Evolutionary conservation across 2,329 filamentous ascomycete genomes (phyloP).

Genomic region (Sclerotinia spermophila): DNA sequence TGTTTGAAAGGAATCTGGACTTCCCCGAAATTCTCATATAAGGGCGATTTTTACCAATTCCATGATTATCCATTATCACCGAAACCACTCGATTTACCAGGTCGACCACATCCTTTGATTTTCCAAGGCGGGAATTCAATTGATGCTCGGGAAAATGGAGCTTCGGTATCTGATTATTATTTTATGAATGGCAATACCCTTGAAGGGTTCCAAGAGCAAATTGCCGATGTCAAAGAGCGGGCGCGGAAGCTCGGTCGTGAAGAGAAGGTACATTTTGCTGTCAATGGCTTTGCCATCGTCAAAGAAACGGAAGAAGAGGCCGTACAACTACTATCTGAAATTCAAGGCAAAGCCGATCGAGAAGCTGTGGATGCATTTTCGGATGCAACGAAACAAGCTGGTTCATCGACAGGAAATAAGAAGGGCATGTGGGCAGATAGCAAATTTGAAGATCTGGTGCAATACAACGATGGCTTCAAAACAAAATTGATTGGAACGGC

Average conservation of each 20-base stretch:
- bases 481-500: slow-evolving; percentile 51
- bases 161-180: slow-evolving; percentile 48
- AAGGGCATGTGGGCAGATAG: slow-evolving; percentile 52
- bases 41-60: slow-evolving; percentile 52
- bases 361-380: slow-evolving; percentile 49
- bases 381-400: slow-evolving; percentile 49
- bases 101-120: slow-evolving; percentile 48
- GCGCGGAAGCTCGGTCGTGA: slow-evolving; percentile 45
- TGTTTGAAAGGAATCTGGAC: slow-evolving; percentile 52
- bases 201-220: slow-evolving; percentile 49
- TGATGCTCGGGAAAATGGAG: slow-evolving; percentile 49
- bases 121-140: slow-evolving; percentile 52
- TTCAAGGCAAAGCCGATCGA: slow-evolving; percentile 50
- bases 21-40: slow-evolving; percentile 46
- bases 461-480: slow-evolving; percentile 55
- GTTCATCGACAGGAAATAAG: slow-evolving; percentile 45
- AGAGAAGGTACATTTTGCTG: slow-evolving; percentile 46
- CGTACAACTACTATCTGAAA: slow-evolving; percentile 47
- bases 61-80: slow-evolving; percentile 48
- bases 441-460: slow-evolving; percentile 50
- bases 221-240: slow-evolving; percentile 46
- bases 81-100: slow-evolving; percentile 45
- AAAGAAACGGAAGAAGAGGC: slow-evolving; percentile 50
- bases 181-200: slow-evolving; percentile 56
- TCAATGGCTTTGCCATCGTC: slow-evolving; percentile 50